Evolutionary conservation across 169 alveolate species (phyloP).

Genomic region (Plasmodium malariae): DNA sequence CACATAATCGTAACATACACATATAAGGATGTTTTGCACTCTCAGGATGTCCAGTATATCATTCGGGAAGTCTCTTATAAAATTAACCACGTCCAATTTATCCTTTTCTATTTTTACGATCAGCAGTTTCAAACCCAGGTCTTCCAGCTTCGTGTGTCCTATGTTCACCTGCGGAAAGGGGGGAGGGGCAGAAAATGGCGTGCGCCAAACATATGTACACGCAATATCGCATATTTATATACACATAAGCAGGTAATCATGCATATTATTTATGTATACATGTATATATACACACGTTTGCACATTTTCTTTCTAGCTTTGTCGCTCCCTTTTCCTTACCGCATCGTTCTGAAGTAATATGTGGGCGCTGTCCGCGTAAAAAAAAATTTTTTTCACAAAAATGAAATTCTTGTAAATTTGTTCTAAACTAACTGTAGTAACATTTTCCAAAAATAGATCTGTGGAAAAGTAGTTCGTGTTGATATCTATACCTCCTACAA

Average conservation of each 20-base stretch:
- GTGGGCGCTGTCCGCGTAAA: slow-evolving; percentile 6
- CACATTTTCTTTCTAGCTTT: neutral
- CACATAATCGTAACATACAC: slow-evolving; percentile 47
- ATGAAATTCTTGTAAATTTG: slow-evolving; percentile 11
- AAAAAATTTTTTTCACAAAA: slow-evolving; percentile 52
- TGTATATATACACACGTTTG: neutral
- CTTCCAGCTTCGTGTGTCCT: slow-evolving; percentile 45
- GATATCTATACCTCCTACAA: neutral
- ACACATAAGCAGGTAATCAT: neutral
- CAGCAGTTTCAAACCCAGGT: slow-evolving; percentile 12
- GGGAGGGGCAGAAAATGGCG: neutral
- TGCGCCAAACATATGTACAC: neutral
- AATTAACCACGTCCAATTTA: slow-evolving; percentile 22
- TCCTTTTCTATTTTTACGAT: slow-evolving; percentile 14
- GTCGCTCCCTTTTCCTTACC: slow-evolving; percentile 8
- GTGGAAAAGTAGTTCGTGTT: slow-evolving; percentile 16
- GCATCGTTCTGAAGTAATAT: slow-evolving; percentile 30
- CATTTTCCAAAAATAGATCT: neutral
- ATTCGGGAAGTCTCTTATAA: slow-evolving; percentile 19
- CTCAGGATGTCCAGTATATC: slow-evolving; percentile 11
- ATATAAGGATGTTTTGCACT: slow-evolving; percentile 14
- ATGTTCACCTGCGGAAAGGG: slow-evolving; percentile 29
- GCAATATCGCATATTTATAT: neutral
- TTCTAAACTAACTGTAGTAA: neutral
- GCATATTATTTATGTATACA: neutral